A percentile compares a stretch with the other conserved stretches of the same genome.
phyloP scores from a whole-genome alignment of 208 protist genomes.

The Angomonas ambiguus region DNA sequence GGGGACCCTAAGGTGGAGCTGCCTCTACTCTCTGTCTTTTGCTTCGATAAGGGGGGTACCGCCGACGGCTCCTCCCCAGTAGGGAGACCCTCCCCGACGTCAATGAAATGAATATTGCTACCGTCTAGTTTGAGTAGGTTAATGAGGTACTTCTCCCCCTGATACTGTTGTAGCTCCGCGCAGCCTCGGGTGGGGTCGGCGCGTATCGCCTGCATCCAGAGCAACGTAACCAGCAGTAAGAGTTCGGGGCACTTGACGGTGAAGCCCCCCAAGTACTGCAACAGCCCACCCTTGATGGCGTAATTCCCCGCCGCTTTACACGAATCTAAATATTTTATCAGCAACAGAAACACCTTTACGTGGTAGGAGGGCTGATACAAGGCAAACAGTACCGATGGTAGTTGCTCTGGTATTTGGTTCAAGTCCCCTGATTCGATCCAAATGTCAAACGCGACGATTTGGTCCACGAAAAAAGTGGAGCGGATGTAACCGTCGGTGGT shows the following conservation, averaged over 20 bases:
- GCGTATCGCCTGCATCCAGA: constrained; percentile 86
- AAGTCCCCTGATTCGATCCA: constrained; percentile 95
- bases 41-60: background rate
- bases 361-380: constrained; percentile 91
- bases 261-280: constrained; percentile 97
- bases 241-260: constrained; percentile 80
- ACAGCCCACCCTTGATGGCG: constrained; percentile 95
- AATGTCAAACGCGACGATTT: constrained; percentile 98
- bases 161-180: constrained; percentile 46
- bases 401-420: constrained; percentile 90
- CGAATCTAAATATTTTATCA: constrained; percentile 96
- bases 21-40: background rate
- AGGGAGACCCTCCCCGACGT: constrained; percentile 36
- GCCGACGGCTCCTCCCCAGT: constrained; percentile 2
- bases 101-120: constrained; percentile 83
- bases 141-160: constrained; percentile 68
- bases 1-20: constrained; percentile 1
- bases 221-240: constrained; percentile 66
- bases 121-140: constrained; percentile 62
- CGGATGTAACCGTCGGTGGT: constrained; percentile 59
- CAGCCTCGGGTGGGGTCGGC: constrained; percentile 50
- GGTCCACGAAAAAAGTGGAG: constrained; percentile 96
- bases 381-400: constrained; percentile 97
- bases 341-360: constrained; percentile 93
- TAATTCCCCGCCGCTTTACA: constrained; percentile 94